These are phyloP conservation scores for Metschnikowia lunata DNA, from an alignment of 805 yeast species.

Conservation along the genomic window DNA sequence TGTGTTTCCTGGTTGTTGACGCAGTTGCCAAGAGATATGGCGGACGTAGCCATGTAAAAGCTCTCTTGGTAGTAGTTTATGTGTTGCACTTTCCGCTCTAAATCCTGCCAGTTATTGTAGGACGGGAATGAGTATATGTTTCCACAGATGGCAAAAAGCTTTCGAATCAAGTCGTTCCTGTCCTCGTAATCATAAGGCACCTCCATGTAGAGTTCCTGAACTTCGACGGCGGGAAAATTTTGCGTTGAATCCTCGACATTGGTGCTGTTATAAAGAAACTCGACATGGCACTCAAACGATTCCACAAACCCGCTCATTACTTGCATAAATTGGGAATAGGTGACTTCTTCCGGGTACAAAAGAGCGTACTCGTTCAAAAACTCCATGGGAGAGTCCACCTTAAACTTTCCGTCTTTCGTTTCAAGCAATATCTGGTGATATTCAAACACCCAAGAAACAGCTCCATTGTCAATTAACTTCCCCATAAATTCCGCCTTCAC, in stretches of 20 bases:
- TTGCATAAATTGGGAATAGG: neutral
- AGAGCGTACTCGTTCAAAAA: conserved; percentile 8
- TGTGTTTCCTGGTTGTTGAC: conserved; percentile 21
- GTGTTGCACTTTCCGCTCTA: conserved; percentile 15
- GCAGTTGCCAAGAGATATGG: conserved; percentile 35
- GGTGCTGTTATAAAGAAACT: conserved; percentile 19
- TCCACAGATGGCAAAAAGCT: conserved; percentile 33
- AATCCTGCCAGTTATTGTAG: conserved; percentile 21
- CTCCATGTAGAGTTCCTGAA: conserved; percentile 1
- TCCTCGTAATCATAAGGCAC: conserved; percentile 2
- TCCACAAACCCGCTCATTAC: neutral
- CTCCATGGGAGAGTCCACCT: conserved; percentile 6
- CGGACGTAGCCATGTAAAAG: conserved; percentile 6
- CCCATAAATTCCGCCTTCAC: conserved; percentile 17
- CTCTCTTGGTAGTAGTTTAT: neutral
- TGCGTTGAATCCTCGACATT: conserved; percentile 14
- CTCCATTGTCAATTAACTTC: neutral
- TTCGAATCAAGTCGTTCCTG: conserved; percentile 12
- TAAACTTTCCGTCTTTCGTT: conserved; percentile 2
- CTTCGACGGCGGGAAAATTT: neutral
- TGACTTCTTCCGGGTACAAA: conserved; percentile 3
- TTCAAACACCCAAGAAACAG: conserved; percentile 6
- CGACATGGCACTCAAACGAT: conserved; percentile 5
- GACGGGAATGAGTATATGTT: conserved; percentile 30
- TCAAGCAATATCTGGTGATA: conserved; percentile 7